Evolutionary conservation across 2,329 filamentous ascomycete genomes (phyloP).

Genomic region (Ophiostoma quercus): DNA sequence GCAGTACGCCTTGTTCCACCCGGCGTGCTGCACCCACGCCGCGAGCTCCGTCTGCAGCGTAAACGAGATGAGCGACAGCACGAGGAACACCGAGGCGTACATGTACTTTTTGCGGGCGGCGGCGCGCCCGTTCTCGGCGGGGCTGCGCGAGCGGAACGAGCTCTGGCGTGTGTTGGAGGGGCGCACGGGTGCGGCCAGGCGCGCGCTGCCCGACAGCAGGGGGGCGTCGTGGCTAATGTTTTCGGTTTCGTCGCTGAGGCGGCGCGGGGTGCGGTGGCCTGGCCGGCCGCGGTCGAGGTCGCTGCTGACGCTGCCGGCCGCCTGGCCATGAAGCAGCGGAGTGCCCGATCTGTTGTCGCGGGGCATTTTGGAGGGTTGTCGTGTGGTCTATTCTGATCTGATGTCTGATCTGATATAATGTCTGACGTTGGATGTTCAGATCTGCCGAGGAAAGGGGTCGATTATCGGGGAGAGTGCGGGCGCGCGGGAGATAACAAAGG

Average conservation of each 20-base stretch:
- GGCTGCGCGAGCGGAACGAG: constrained; percentile 72
- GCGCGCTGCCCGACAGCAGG: not conserved
- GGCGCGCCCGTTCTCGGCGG: constrained; percentile 55
- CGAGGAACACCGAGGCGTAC: constrained; percentile 77
- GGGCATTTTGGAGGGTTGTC: not conserved
- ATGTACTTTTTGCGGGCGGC: constrained; percentile 74
- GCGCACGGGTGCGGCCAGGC: not conserved
- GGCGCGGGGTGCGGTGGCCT: constrained; percentile 4
- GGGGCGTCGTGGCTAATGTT: not conserved
- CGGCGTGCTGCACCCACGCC: constrained; percentile 86
- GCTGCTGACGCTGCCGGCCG: not conserved
- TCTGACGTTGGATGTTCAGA: not conserved
- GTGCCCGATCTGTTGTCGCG: not conserved
- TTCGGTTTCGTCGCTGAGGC: not conserved
- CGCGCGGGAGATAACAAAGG: not conserved
- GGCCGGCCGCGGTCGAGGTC: constrained; percentile 9
- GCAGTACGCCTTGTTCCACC: constrained; percentile 98
- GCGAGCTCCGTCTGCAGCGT: constrained; percentile 93
- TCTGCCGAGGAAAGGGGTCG: not conserved
- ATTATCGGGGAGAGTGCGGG: not conserved
- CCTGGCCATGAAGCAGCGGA: not conserved
- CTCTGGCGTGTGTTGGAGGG: constrained; percentile 46
- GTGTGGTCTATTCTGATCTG: not conserved
- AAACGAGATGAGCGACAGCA: constrained; percentile 79
- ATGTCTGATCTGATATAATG: not conserved